Evolutionary conservation across 108 stramenopile genomes (phyloP).

Genomic region (Skeletonema costatum): DNA sequence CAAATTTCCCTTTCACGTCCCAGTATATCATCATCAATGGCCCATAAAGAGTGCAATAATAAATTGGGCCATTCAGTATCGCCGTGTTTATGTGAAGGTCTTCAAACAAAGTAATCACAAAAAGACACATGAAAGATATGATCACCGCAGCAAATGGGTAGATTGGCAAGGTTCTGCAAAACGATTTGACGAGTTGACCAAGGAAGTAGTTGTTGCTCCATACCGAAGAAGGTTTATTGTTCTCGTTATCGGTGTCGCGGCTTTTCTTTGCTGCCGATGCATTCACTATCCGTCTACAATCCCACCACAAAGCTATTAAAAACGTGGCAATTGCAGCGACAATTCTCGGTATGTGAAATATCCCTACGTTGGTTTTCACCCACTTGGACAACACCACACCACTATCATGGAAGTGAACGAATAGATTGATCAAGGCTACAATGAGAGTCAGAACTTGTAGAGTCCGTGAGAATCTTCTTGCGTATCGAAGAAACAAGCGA

Average conservation of each 20-base stretch:
- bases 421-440: slow-evolving; percentile 48
- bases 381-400: slow-evolving; percentile 27
- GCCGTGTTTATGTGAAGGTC: slow-evolving; percentile 52
- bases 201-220: slow-evolving; percentile 48
- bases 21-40: slow-evolving; percentile 75
- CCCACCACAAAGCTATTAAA: slow-evolving; percentile 60
- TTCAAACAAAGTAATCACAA: slow-evolving; percentile 71
- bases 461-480: not conserved
- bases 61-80: slow-evolving; percentile 70
- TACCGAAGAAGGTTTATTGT: slow-evolving; percentile 5
- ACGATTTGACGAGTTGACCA: slow-evolving; percentile 48
- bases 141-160: slow-evolving; percentile 83
- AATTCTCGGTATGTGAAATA: slow-evolving; percentile 62
- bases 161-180: slow-evolving; percentile 59
- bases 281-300: slow-evolving; percentile 51
- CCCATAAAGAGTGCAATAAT: slow-evolving; percentile 82
- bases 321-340: slow-evolving; percentile 66
- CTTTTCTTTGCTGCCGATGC: not conserved
- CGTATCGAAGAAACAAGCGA: not conserved
- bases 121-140: slow-evolving; percentile 76
- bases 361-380: slow-evolving; percentile 23
- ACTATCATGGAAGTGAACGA: slow-evolving; percentile 53
- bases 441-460: slow-evolving; percentile 19
- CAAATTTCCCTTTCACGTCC: slow-evolving; percentile 56
- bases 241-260: not conserved